Percentiles rank a stretch among this genome's conserved stretches.
Evolutionary conservation across 495 filamentous ascomycete species (phyloP).

Genomic region (Chaetomium fimeti): DNA sequence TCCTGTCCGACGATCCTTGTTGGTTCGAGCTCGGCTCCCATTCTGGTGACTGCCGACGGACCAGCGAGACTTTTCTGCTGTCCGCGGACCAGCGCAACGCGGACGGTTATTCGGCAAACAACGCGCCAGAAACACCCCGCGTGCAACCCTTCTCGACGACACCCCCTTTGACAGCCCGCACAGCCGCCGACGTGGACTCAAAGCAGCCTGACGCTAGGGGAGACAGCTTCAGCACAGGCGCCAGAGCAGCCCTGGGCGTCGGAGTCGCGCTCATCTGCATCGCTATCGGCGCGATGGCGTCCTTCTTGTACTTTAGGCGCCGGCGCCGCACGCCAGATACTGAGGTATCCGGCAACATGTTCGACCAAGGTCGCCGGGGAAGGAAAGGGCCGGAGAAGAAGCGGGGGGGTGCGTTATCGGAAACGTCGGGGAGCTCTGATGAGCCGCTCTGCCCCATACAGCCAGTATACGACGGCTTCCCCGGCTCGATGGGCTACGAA

Average conservation of each 20-base stretch:
- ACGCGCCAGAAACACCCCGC: background rate
- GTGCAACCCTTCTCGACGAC: constrained; percentile 3
- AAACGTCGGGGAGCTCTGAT: constrained; percentile 29
- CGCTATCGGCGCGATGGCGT: constrained; percentile 32
- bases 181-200: constrained; percentile 16
- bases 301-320: constrained; percentile 33
- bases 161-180: constrained; percentile 5
- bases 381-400: constrained; percentile 28
- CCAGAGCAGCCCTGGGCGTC: constrained; percentile 31
- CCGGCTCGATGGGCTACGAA: constrained; percentile 39
- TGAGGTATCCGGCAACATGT: constrained; percentile 24
- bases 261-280: constrained; percentile 28
- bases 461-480: constrained; percentile 36
- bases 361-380: constrained; percentile 29
- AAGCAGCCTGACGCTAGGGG: constrained; percentile 12
- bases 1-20: constrained; percentile 31
- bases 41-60: constrained; percentile 26
- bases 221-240: constrained; percentile 30
- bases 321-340: constrained; percentile 26
- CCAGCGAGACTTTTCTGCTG: constrained; percentile 24
- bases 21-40: constrained; percentile 31
- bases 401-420: constrained; percentile 24
- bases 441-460: constrained; percentile 34
- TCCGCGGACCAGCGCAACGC: constrained; percentile 4
- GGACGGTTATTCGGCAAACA: background rate